Evolutionary conservation across 1,139 yeast species (phyloP).

Genomic region (Candida tetrigidarum): DNA sequence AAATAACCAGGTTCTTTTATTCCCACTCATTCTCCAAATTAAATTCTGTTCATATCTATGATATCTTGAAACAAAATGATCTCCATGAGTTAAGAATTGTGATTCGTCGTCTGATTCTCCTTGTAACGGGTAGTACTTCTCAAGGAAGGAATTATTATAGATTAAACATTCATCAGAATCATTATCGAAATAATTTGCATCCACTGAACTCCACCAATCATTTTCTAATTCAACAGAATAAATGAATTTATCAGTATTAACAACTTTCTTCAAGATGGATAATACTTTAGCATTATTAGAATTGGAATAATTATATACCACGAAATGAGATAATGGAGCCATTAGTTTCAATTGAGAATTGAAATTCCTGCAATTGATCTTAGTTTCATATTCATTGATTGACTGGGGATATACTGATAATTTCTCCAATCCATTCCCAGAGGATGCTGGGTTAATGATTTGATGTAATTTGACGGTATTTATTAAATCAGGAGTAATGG

Average conservation of each 20-base stretch:
- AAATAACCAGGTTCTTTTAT: slow-evolving; percentile 35
- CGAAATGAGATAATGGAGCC: slow-evolving; percentile 38
- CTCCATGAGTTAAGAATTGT: slow-evolving; percentile 4
- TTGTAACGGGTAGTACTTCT: background rate
- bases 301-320: slow-evolving; percentile 33
- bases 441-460: background rate
- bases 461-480: slow-evolving; percentile 23
- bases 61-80: slow-evolving; percentile 22
- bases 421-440: background rate
- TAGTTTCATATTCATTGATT: background rate
- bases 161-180: slow-evolving; percentile 19
- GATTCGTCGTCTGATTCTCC: no score
- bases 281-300: slow-evolving; percentile 20
- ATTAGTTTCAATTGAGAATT: slow-evolving; percentile 33
- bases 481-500: slow-evolving; percentile 19
- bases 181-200: slow-evolving; percentile 20
- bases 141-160: slow-evolving; percentile 21
- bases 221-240: slow-evolving; percentile 23
- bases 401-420: background rate
- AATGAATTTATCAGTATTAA: slow-evolving; percentile 14
- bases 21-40: slow-evolving; percentile 33
- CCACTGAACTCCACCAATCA: slow-evolving; percentile 21
- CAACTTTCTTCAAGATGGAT: slow-evolving; percentile 8
- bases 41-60: slow-evolving; percentile 41
- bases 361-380: slow-evolving; percentile 34